Base-by-base conservation (phyloP, 768 basidiomycete genomes). In the Boletus coccyginus region DNA sequence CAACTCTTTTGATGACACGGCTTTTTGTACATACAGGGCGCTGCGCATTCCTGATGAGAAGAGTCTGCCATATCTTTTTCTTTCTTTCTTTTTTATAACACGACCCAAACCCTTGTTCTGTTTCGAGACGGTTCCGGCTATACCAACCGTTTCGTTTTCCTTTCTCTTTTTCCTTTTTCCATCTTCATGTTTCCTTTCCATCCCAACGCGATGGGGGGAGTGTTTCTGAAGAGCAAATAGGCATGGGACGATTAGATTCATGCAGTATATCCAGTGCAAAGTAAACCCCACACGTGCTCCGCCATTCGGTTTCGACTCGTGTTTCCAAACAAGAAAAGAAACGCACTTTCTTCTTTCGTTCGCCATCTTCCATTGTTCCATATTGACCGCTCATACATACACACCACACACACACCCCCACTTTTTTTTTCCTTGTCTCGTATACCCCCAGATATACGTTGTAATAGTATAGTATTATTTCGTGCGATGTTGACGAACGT, bases 31-130 rank as follows among this genome's bases (percentile, higher is more conserved):
- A 54, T 56, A 59, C 64, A 59, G 66, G 66, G 58, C 64, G 67
- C 67, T 67, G 66, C 58, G 67, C 66, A 69, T 67, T 58, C 67
- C 67, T 69, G 66, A 58, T 56, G 52, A 61, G 21, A 57, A 54
- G 66, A 66, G 64, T 61, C 48, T 62, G 52, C 50, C 57, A 52
- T 55, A 36, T 46, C n/a, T 49, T 45, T 42, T 35, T 42, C 21
- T 29, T n/a, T 16, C 24, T 5, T 27, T 27, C 6, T 27, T 27
- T 27, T 27, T 27, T 6, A 49, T 24, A 44, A 33, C 21, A 51
- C 38, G 46, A 56, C 57, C 50, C 4, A 42, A 39, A 43, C 13
- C 45, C 32, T 44, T 49, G 50, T 52, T 49, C 43, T 44, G 31
- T 42, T 48, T 14, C 57, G 29, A 53, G 33, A 58, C n/a, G 64